These are phyloP conservation scores for Macrolepiota fuliginosa DNA, from an alignment of 768 basidiomycete genomes.

Conservation along the genomic window DNA sequence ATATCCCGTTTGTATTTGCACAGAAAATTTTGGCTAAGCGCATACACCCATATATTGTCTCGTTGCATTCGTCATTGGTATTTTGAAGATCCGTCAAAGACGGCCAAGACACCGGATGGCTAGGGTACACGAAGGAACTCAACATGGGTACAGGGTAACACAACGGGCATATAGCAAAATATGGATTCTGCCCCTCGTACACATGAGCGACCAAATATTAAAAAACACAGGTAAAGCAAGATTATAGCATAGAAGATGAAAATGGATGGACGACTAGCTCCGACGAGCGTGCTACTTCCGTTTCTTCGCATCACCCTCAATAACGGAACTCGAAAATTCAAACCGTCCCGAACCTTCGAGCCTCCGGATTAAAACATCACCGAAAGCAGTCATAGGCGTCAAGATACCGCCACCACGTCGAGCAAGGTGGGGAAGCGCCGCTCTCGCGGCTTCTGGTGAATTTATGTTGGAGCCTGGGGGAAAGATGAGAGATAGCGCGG, in stretches of 20 bases:
- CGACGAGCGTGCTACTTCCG: neutral
- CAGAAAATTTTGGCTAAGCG: too few species aligned
- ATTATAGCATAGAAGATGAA: neutral
- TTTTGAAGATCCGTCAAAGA: too few species aligned
- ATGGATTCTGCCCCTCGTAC: too few species aligned
- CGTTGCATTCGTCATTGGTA: too few species aligned
- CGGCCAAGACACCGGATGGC: too few species aligned
- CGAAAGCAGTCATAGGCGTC: slow-evolving; percentile 82
- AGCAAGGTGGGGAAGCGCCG: slow-evolving; percentile 53
- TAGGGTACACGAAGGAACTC: too few species aligned
- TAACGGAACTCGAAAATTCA: slow-evolving; percentile 51
- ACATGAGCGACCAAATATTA: neutral
- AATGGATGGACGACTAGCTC: neutral
- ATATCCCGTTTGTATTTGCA: too few species aligned
- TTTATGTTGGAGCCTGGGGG: slow-evolving; percentile 30
- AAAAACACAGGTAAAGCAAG: neutral
- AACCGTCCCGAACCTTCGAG: slow-evolving; percentile 58
- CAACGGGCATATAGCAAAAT: too few species aligned
- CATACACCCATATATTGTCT: too few species aligned
- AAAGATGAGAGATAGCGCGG: slow-evolving; percentile 68
- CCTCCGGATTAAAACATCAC: slow-evolving; percentile 69
- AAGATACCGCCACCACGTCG: slow-evolving; percentile 77
- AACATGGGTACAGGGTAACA: too few species aligned
- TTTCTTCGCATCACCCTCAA: slow-evolving; percentile 23
- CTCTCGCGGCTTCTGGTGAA: slow-evolving; percentile 27